phyloP scores from a whole-genome alignment of 176 grass and related monocot genomes.

The Raddia distichophylla region DNA sequence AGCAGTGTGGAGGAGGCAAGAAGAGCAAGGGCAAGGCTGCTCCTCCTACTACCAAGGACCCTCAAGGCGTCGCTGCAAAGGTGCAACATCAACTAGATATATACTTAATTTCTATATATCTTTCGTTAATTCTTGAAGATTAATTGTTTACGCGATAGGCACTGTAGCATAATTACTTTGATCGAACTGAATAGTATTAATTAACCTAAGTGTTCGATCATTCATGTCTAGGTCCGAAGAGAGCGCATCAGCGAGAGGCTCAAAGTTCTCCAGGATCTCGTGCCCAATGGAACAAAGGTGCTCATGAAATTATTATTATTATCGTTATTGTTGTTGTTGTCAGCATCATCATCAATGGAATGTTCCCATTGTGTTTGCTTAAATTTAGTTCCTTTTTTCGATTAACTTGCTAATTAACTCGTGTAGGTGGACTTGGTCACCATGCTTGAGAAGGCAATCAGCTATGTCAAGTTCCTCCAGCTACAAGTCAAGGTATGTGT shows the following conservation, averaged over 20 bases:
- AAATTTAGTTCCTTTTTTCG: neutral
- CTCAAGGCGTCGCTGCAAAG: slow-evolving; percentile 88
- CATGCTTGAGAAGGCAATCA: slow-evolving; percentile 97
- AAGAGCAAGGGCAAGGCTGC: slow-evolving; percentile 76
- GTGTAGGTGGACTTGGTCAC: slow-evolving; percentile 88
- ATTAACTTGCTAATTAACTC: neutral
- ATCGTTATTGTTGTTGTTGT: too few species aligned
- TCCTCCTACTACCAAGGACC: slow-evolving; percentile 57
- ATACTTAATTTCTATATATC: neutral
- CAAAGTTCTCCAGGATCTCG: slow-evolving; percentile 89
- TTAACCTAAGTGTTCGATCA: neutral
- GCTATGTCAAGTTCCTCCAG: slow-evolving; percentile 95
- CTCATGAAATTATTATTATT: neutral
- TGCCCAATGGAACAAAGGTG: slow-evolving; percentile 94
- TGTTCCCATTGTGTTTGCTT: neutral
- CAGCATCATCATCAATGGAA: too few species aligned
- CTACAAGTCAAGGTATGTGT: slow-evolving; percentile 84
- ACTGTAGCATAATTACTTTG: neutral
- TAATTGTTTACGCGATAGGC: neutral
- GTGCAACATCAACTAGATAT: slow-evolving; percentile 13
- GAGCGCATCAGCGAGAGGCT: slow-evolving; percentile 86
- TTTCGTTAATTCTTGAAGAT: neutral
- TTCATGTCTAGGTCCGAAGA: slow-evolving; percentile 60
- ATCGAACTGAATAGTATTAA: neutral
- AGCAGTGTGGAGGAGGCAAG: slow-evolving; percentile 63